phyloP scores from a whole-genome alignment of 2,329 filamentous ascomycete species.

The Tolypocladium cylindrosporum region DNA sequence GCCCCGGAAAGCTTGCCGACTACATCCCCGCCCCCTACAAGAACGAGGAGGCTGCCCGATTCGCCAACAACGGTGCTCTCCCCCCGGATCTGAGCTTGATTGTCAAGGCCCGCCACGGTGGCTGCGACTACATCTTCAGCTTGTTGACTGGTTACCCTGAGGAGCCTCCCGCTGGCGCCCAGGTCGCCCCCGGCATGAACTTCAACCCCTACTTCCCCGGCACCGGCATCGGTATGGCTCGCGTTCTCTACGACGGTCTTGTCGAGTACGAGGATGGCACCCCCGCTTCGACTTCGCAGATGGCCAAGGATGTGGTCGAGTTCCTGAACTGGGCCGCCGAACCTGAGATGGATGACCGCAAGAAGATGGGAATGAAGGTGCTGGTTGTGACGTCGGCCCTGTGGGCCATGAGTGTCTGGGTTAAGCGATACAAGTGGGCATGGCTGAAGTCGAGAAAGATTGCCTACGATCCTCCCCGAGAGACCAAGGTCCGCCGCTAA shows the following conservation, averaged over 20 bases:
- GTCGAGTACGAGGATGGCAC: slow-evolving; percentile 98
- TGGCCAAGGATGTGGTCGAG: slow-evolving; percentile 98
- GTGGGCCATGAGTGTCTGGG: slow-evolving; percentile 84
- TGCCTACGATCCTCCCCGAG: slow-evolving; percentile 68
- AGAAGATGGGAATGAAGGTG: slow-evolving; percentile 99
- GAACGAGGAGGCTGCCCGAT: slow-evolving; percentile 97
- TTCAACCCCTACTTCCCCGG: slow-evolving; percentile 99
- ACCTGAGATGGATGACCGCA: slow-evolving; percentile 98
- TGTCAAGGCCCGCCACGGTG: slow-evolving; percentile 93
- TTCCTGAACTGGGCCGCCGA: slow-evolving; percentile 99
- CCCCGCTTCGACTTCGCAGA: slow-evolving; percentile 89
- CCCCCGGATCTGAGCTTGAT: slow-evolving; percentile 97
- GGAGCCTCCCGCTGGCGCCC: slow-evolving; percentile 82
- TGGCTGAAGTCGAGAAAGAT: slow-evolving; percentile 94
- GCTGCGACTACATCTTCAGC: slow-evolving; percentile 97
- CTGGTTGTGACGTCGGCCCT: slow-evolving; percentile 69
- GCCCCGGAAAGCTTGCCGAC: slow-evolving; percentile 95
- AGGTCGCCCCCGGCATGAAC: slow-evolving; percentile 83
- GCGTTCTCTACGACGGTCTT: slow-evolving; percentile 93
- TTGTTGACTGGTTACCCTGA: slow-evolving; percentile 96
- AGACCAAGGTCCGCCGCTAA: slow-evolving; percentile 39
- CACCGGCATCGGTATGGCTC: slow-evolving; percentile 97
- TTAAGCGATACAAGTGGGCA: slow-evolving; percentile 99
- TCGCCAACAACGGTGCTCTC: slow-evolving; percentile 95
- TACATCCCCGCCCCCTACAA: slow-evolving; percentile 94